These are phyloP conservation scores for Sclerotinia subarctica DNA, from an alignment of 2,329 filamentous ascomycete genomes.

Conservation along the genomic window DNA sequence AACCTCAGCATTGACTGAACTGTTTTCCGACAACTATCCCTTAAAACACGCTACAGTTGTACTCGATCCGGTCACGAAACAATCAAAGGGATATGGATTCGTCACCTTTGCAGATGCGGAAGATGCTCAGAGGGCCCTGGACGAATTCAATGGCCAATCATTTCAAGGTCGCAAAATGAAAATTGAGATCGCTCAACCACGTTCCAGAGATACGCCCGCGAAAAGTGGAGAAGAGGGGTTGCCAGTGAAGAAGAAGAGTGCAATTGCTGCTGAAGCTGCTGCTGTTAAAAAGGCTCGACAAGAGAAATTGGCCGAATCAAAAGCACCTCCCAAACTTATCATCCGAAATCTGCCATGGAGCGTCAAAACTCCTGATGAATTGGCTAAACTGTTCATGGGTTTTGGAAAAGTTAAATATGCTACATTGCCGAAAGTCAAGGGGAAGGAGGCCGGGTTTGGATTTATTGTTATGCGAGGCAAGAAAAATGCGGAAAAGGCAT, in stretches of 20 bases:
- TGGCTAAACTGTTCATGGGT: constrained; percentile 74
- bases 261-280: constrained; percentile 40
- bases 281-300: constrained; percentile 52
- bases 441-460: constrained; percentile 77
- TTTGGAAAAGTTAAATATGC: constrained; percentile 90
- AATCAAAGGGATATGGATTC: constrained; percentile 90
- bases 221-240: constrained; percentile 42
- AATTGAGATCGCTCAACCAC: constrained; percentile 82
- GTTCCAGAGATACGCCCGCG: constrained; percentile 64
- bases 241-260: constrained; percentile 35
- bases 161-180: constrained; percentile 79
- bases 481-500: constrained; percentile 87
- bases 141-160: constrained; percentile 73
- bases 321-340: constrained; percentile 72
- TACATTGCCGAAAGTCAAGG: constrained; percentile 73
- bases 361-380: constrained; percentile 79
- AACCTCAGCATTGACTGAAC: constrained; percentile 75
- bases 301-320: constrained; percentile 58
- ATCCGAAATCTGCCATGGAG: constrained; percentile 95
- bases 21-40: constrained; percentile 92
- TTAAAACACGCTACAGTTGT: constrained; percentile 97
- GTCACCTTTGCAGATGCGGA: constrained; percentile 94
- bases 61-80: constrained; percentile 77
- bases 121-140: constrained; percentile 77
- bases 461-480: constrained; percentile 85